Conservation (phyloP, 2,329 filamentous ascomycete genomes). For the Chaetothyriales sp. region DNA sequence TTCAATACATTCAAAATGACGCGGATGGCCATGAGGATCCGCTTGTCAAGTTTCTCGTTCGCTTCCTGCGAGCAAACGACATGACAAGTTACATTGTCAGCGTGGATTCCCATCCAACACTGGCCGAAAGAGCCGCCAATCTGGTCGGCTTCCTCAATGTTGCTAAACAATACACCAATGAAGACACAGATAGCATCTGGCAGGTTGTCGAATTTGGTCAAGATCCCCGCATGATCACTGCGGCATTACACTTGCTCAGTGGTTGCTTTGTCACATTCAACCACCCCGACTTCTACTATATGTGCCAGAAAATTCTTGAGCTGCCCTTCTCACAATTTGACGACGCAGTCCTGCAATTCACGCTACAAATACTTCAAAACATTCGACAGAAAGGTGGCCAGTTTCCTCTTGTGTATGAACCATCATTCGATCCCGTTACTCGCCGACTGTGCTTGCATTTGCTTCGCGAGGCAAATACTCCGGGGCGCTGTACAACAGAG, state of each 20-base stretch:
- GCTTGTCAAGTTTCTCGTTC: conserved; percentile 52
- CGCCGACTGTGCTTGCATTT: conserved; percentile 47
- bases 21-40: conserved; percentile 31
- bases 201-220: conserved; percentile 64
- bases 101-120: conserved; percentile 78
- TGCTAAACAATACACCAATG: conserved; percentile 54
- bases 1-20: conserved; percentile 21
- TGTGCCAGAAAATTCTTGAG: conserved; percentile 55
- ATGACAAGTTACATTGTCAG: conserved; percentile 79
- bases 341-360: conserved; percentile 45
- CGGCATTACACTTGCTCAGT: conserved; percentile 53
- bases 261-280: conserved; percentile 33
- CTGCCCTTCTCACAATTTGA: conserved; percentile 51
- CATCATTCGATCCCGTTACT: conserved; percentile 7
- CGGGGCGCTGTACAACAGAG: conserved; percentile 38
- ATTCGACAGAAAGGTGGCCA: conserved; percentile 27
- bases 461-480: conserved; percentile 54
- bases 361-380: conserved; percentile 40
- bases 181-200: conserved; percentile 72
- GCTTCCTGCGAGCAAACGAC: conserved; percentile 52
- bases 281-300: conserved; percentile 35
- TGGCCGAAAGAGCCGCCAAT: conserved; percentile 66
- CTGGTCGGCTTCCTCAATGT: conserved; percentile 78
- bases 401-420: not conserved
- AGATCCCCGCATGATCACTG: conserved; percentile 70